Base-by-base conservation (phyloP, 352 stramenopile species). In the Phytophthora hybrid region DNA sequence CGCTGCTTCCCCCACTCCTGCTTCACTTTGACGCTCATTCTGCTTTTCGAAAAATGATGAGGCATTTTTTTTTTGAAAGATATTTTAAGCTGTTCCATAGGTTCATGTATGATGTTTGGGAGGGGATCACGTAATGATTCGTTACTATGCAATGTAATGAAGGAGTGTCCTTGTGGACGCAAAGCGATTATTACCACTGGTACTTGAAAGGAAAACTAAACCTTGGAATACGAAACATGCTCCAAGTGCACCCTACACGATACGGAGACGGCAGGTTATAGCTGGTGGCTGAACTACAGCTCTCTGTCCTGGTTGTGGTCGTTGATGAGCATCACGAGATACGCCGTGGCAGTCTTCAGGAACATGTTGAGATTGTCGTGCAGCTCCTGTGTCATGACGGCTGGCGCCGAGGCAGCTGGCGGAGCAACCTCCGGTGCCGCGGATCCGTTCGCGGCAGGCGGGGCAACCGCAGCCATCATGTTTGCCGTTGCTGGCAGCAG, bases 351-450 rank as follows among this genome's bases (percentile, higher is more conserved):
- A 2, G 76, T 82, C 57, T 82, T 82, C 68, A 82, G 46, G 53
- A 82, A 82, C 73, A 72, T 74, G 63, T 82, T 82, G 51, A 82
- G 63, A 41, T 82, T 82, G 61, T 82, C 72, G 53, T 69, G 72
- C 21, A 82, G 53, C 58, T 82, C 72, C 59, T 75, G 47, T 11
- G 68, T 80, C 51, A 82, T 78, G 62, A 76, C 72, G 11, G 58
- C 63, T 2, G 54, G 57, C 7, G 21, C 13, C 7, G 47, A 54
- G 10, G n/a, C 54, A 52, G 47, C 13, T n/a, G 37, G 21, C 4
- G 21, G 44, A 56, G 23, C n/a, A 44, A 60, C 46, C 14, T 26
- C 58, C 11, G 46, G 44, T 47, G 61, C 34, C 54, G 53, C 5
- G 7, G 68, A 64, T 21, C 47, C 61, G 34, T 71, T 76, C 18